These are phyloP conservation scores for Tubosaeta sp. DNA, from an alignment of 768 basidiomycete species.

Conservation along the genomic window DNA sequence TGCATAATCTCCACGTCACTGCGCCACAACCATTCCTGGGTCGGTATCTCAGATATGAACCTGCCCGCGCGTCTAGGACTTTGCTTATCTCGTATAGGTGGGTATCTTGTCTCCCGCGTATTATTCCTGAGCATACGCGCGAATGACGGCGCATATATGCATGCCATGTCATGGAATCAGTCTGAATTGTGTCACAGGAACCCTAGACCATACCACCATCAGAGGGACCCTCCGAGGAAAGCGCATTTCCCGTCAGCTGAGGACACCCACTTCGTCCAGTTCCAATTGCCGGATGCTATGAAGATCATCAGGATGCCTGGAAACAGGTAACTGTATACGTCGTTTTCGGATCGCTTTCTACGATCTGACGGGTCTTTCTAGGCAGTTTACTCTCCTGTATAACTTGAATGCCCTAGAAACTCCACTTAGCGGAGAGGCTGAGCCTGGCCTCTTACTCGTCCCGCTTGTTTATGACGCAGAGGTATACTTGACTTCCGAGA, in stretches of 20 bases:
- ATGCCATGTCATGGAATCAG: neutral
- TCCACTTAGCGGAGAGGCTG: constrained; percentile 7
- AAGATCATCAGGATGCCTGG: constrained; percentile 50
- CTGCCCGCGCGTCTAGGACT: constrained; percentile 70
- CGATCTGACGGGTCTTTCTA: constrained; percentile 11
- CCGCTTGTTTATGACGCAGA: constrained; percentile 59
- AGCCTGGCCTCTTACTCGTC: constrained; percentile 41
- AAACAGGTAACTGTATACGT: constrained; percentile 42
- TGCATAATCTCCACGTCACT: constrained; percentile 53
- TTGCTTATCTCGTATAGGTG: constrained; percentile 74
- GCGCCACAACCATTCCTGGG: constrained; percentile 66
- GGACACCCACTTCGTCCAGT: constrained; percentile 32
- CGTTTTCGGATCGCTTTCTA: neutral
- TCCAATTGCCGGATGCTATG: constrained; percentile 58
- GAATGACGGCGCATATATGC: constrained; percentile 20
- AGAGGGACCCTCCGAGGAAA: constrained; percentile 13
- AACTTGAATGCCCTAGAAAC: constrained; percentile 48
- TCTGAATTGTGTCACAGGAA: constrained; percentile 13
- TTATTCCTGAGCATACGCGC: constrained; percentile 12
- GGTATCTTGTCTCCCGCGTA: constrained; percentile 5
- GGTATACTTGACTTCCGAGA: constrained; percentile 33
- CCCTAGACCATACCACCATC: constrained; percentile 21
- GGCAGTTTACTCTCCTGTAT: constrained; percentile 46
- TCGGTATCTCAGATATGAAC: constrained; percentile 70
- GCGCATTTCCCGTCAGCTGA: constrained; percentile 8